Evolutionary conservation across 768 basidiomycete genomes (phyloP).

Genomic region (Leccinellum rugosiceps): DNA sequence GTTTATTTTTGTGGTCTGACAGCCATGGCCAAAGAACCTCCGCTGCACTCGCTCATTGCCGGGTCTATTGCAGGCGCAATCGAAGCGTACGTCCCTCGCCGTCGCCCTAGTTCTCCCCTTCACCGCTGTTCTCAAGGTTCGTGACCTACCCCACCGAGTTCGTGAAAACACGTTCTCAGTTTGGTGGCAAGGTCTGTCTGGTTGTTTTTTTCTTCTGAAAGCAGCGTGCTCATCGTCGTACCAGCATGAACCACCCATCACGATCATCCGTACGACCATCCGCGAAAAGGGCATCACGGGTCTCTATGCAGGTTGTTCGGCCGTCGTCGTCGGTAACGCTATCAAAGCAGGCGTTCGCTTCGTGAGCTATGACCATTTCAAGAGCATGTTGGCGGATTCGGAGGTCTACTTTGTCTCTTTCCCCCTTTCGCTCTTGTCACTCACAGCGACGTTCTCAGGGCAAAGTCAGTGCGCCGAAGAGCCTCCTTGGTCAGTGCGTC

Average conservation of each 20-base stretch:
- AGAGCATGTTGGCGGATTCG: conserved; percentile 73
- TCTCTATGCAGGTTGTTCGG: conserved; percentile 90
- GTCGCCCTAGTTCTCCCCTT: background rate
- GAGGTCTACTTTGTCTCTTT: conserved; percentile 47
- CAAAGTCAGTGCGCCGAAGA: conserved; percentile 83
- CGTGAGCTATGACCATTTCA: conserved; percentile 92
- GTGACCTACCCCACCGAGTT: conserved; percentile 89
- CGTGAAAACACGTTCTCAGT: conserved; percentile 93
- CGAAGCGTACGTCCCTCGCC: conserved; percentile 73
- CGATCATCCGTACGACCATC: conserved; percentile 74
- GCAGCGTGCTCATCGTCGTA: background rate
- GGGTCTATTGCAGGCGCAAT: conserved; percentile 91
- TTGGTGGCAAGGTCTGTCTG: conserved; percentile 64
- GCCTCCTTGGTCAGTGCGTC: conserved; percentile 64
- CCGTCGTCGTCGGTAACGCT: conserved; percentile 88
- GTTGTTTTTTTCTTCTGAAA: background rate
- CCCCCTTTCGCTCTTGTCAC: background rate
- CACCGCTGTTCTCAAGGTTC: conserved; percentile 49
- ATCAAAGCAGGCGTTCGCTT: conserved; percentile 96
- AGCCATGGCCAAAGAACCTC: conserved; percentile 58
- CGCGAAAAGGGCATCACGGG: conserved; percentile 73
- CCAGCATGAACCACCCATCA: conserved; percentile 65
- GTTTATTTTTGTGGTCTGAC: background rate
- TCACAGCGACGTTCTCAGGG: conserved; percentile 52
- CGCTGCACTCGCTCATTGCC: conserved; percentile 82